Evolutionary conservation across 225 moss, liverwort and hornwort species (phyloP), one percentile per base, ranked within the genome.

Genomic region (Rhytidiadelphus loreus): DNA sequence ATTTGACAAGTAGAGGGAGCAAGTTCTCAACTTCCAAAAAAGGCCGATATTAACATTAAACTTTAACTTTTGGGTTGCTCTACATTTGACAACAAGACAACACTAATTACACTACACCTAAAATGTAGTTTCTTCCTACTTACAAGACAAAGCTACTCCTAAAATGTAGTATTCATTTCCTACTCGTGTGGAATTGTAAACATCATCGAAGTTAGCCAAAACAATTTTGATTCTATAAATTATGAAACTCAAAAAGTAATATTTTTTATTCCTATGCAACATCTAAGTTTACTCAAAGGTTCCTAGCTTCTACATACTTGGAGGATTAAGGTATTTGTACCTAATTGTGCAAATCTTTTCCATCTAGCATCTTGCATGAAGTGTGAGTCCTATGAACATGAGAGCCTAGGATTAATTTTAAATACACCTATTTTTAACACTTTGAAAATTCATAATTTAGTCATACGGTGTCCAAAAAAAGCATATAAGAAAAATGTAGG

Each of bases 201-300:
- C n/a, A 66, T 66, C 11, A 37, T 9, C 0, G 12, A n/a, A 21
- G 12, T 22, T 66, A 12, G 7, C n/a, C 4, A 66, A 37, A 20
- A 3, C 21, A 66, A 37, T n/a, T 65, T 6, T 22, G 6, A 37
- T 3, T 10, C 6, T 66, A 12, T 21, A 66, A 21, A 66, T 66
- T 66, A 1, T 66, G 1, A 12, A 66, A 66, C 1, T 37, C 37
- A 66, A n/a, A 37, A 66, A n/a, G 2, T n/a, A n/a, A n/a, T 21
- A 66, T 66, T 66, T 66, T 21, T 37, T 2, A 22, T 65, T 37
- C 0, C 0, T 0, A 22, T 0, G 1, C 10, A 35, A 15, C 5
- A 64, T 64, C 5, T 8, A 21, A 66, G 11, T 21, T 37, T 66
- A 18, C 2, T 65, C 0, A 6, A 20, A 21, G 0, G 21, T 3